Percentiles rank a stretch among this genome's conserved stretches.
These are phyloP conservation scores for Phlyctochytrium bullatum DNA, from an alignment of 192 early-diverging fungal genomes.

Conservation along the genomic window DNA sequence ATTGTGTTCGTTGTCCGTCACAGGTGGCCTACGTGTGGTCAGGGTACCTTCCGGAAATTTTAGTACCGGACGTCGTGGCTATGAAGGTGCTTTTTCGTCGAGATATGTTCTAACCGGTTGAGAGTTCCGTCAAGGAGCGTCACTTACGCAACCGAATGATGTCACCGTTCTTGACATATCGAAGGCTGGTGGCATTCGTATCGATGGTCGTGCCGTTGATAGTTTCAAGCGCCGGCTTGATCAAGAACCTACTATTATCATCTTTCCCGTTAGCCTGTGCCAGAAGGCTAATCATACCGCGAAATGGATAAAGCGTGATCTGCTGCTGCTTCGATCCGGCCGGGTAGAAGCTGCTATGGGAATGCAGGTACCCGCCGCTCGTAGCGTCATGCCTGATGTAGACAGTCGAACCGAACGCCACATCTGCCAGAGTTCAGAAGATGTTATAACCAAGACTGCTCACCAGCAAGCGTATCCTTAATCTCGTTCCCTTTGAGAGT, in stretches of 20 bases:
- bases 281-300: slow-evolving; percentile 19
- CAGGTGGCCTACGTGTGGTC: slow-evolving; percentile 24
- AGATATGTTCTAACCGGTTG: slow-evolving; percentile 34
- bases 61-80: slow-evolving; percentile 41
- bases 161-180: slow-evolving; percentile 62
- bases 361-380: slow-evolving; percentile 75
- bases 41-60: background rate
- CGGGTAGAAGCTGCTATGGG: slow-evolving; percentile 63
- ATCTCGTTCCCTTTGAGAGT: slow-evolving; percentile 44
- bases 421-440: too few species aligned
- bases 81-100: slow-evolving; percentile 42
- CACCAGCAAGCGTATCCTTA: slow-evolving; percentile 28
- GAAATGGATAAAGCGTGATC: slow-evolving; percentile 53
- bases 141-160: slow-evolving; percentile 64
- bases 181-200: slow-evolving; percentile 19
- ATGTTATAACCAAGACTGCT: background rate
- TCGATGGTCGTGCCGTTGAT: slow-evolving; percentile 29
- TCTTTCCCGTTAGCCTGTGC: slow-evolving; percentile 13
- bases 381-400: slow-evolving; percentile 67
- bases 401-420: slow-evolving; percentile 63
- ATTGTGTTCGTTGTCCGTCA: slow-evolving; percentile 44
- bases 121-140: background rate
- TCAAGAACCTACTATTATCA: slow-evolving; percentile 77
- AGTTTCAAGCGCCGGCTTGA: slow-evolving; percentile 45
- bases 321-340: slow-evolving; percentile 76